These are phyloP conservation scores for Xylaria acuta DNA, from an alignment of 495 filamentous ascomycete species.

Conservation along the genomic window DNA sequence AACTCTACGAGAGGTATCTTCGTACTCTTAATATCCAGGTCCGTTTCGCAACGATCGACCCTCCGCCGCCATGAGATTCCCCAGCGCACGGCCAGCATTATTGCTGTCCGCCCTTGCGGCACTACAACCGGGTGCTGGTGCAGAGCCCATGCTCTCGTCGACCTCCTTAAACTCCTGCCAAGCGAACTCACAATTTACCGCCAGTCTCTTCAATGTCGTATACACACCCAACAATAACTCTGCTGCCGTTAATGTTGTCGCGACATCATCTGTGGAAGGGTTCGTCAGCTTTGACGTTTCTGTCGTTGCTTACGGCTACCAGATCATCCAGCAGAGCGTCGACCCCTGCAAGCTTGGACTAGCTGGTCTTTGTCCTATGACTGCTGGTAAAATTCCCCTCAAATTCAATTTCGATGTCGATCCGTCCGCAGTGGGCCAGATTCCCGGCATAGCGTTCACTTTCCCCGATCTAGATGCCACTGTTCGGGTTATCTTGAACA, in stretches of 20 bases:
- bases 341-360: constrained; percentile 78
- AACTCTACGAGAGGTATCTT: neutral
- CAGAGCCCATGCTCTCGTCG: constrained; percentile 63
- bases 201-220: constrained; percentile 79
- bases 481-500: constrained; percentile 80
- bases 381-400: constrained; percentile 78
- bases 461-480: constrained; percentile 94
- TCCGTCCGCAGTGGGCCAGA: constrained; percentile 59
- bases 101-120: constrained; percentile 45
- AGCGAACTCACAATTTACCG: constrained; percentile 78
- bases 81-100: constrained; percentile 34
- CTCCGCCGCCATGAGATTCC: constrained; percentile 23
- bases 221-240: constrained; percentile 80
- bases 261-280: constrained; percentile 83
- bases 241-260: constrained; percentile 76
- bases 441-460: constrained; percentile 87
- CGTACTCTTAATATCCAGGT: constrained; percentile 13
- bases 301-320: constrained; percentile 83
- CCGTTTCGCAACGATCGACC: constrained; percentile 12
- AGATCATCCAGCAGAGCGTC: constrained; percentile 65
- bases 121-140: constrained; percentile 37
- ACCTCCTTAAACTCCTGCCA: constrained; percentile 81
- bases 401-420: constrained; percentile 70
- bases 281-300: constrained; percentile 80
- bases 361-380: constrained; percentile 91